Evolutionary conservation across 345 rosid species (phyloP), one percentile per base, ranked within the genome.

Genomic region (Eucalyptus lansdowneana): DNA sequence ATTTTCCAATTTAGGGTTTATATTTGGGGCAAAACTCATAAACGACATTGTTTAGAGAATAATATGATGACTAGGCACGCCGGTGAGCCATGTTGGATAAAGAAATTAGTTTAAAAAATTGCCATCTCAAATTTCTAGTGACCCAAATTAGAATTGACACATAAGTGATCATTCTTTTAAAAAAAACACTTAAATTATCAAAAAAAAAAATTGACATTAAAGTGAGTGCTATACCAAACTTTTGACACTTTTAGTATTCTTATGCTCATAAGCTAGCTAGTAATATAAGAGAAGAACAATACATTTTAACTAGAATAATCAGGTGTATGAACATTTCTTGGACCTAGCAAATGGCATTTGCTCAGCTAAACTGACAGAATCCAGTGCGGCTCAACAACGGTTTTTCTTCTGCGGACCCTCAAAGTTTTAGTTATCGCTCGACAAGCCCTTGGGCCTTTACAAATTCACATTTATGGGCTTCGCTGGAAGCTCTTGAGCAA

Each of bases 81-180:
- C 11, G 27, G 12, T 1, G 12, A 9, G 12, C 60, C 27, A 10
- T 1, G 1, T 56, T 6, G 3, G 12, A 21, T 24, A 10, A 1
- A 56, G 6, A 56, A 22, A 22, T 56, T 56, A 56, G 9, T 22
- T 51, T 1, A 56, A 56, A 56, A 56, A 8, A 56, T 22, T 22
- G 1, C 6, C 11, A 56, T 24, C 27, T 56, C 12, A 9, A 9
- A 56, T 56, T 56, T 56, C 12, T 3, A 24, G 29, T 0, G 6
- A 22, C 29, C 12, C 13, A 56, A 56, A 56, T 56, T 24, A 56
- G 29, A 56, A 25, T 56, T 56, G 29, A 2, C 29, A 9, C 27
- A 22, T 56, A 56, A 24, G 29, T 56, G 5, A 56, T 56, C 0
- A 9, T 16, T 51, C 9, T 15, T 51, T 6, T 5, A 40, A 51